Evolutionary conservation across 768 basidiomycete genomes (phyloP).

Genomic region (Kwoniella sp.): DNA sequence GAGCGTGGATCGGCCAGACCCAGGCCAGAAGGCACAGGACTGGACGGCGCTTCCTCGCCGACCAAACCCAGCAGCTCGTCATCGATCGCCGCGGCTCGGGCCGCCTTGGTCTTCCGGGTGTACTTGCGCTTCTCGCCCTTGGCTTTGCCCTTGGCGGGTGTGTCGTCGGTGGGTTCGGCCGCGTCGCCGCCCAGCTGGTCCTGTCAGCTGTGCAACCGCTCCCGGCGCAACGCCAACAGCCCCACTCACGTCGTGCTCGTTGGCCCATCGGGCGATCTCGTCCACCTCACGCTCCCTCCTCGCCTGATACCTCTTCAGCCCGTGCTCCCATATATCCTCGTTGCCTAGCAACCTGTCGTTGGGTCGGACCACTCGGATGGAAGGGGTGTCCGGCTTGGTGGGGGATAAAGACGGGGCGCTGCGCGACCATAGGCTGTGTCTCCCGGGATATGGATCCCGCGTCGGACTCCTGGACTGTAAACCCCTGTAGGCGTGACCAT

Average conservation of each 20-base stretch:
- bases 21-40: not conserved
- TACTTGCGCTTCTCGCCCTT: slow-evolving; percentile 11
- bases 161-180: not conserved
- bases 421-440: no score
- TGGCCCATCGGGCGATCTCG: slow-evolving; percentile 14
- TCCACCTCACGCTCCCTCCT: slow-evolving; percentile 33
- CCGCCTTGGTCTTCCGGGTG: slow-evolving; percentile 13
- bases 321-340: slow-evolving; percentile 37
- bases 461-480: no score
- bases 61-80: slow-evolving; percentile 41
- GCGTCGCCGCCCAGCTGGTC: slow-evolving; percentile 6
- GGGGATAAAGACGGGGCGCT: no score
- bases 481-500: no score
- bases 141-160: not conserved
- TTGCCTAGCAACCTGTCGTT: slow-evolving; percentile 24
- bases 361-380: slow-evolving; percentile 9
- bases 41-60: slow-evolving; percentile 28
- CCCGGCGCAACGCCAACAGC: no score
- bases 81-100: slow-evolving; percentile 19
- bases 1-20: not conserved
- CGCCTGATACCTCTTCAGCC: slow-evolving; percentile 28
- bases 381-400: not conserved
- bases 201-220: no score
- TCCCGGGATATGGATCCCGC: no score
- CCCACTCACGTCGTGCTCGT: slow-evolving; percentile 12